These are phyloP conservation scores for Backusella psychrophila DNA, from an alignment of 192 early-diverging fungal species.

Conservation along the genomic window DNA sequence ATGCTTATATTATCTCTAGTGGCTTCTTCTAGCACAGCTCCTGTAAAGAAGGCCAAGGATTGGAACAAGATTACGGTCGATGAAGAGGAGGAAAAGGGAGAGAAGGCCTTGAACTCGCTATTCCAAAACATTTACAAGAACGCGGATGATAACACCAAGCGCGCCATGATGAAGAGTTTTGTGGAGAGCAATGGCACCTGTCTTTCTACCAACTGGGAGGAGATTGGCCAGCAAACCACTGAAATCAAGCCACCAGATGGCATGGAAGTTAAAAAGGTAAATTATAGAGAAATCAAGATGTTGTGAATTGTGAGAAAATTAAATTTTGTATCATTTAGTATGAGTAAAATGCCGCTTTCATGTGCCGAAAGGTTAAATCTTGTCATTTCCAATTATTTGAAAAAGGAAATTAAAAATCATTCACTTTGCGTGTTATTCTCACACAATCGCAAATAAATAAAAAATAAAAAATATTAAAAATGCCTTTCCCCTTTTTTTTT, in stretches of 20 bases:
- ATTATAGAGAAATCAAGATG: too few relatives aligned
- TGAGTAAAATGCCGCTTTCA: conserved; percentile 3
- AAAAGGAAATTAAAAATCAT: conserved; percentile 12
- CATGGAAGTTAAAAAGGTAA: conserved; percentile 79
- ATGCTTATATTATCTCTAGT: neutral
- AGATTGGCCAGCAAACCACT: conserved; percentile 81
- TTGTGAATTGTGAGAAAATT: neutral
- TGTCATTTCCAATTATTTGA: conserved; percentile 9
- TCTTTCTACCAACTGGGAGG: conserved; percentile 94
- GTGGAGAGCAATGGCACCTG: conserved; percentile 93
- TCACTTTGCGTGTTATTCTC: neutral
- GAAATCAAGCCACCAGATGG: conserved; percentile 92
- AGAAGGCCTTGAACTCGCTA: conserved; percentile 84
- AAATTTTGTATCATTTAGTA: neutral
- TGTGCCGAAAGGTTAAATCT: neutral
- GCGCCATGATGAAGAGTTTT: conserved; percentile 99
- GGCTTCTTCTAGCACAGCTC: conserved; percentile 27
- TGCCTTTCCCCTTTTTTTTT: neutral
- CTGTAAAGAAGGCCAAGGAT: conserved; percentile 62
- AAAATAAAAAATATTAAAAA: conserved; percentile 8
- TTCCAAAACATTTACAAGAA: conserved; percentile 94
- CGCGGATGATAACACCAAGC: conserved; percentile 80
- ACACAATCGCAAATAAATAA: neutral
- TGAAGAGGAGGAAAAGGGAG: conserved; percentile 83
- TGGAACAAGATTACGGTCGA: conserved; percentile 82